Base-by-base conservation (phyloP, 306 rosid species). In the Albizia julibrissin region DNA sequence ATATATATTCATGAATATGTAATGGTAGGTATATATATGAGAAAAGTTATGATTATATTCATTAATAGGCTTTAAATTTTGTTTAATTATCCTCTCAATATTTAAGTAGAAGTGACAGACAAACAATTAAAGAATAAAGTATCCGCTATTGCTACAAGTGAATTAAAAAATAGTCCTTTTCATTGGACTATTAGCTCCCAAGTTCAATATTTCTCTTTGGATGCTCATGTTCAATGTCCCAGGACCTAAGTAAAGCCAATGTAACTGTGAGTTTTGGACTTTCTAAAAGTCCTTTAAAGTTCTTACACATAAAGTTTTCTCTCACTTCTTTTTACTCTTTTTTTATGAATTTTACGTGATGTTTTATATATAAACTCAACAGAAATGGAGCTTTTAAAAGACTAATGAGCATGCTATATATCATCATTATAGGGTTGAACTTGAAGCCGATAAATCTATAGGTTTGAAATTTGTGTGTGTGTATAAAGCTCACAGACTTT, bases 351-450 rank as follows among this genome's bases (percentile, higher is more conserved):
- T 46, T 47, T 47, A 47, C 21, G 4, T 47, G 18, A 47, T 13
- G 0, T 29, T 29, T 1, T 29, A 29, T 1, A 29, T 29, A 29
- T 29, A 29, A 29, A 29, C 29, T 58, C 65, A 58, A 6, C 26
- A 19, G 62, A 22, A n/a, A 34, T 24, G 5, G 10, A 62, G 21
- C 18, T 26, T 42, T 69, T 69, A 37, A 37, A 69, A 69, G 24
- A 18, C 24, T 40, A 21, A 69, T 37, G 74, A 40, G 74, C 74
- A n/a, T 69, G 74, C 74, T 39, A 39, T 69, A 65, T 18, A 34
- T 37, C n/a, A 69, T 69, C 31, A 69, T 69, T 69, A 69, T 21
- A 21, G 74, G 29, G 44, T 69, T 69, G 74, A 69, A 69, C 26
- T 69, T 69, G 49, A 39, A 40, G 26, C 27, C 16, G 31, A 21